phyloP scores from a whole-genome alignment of 805 yeast genomes.

The Monosporozyma aerobia region DNA sequence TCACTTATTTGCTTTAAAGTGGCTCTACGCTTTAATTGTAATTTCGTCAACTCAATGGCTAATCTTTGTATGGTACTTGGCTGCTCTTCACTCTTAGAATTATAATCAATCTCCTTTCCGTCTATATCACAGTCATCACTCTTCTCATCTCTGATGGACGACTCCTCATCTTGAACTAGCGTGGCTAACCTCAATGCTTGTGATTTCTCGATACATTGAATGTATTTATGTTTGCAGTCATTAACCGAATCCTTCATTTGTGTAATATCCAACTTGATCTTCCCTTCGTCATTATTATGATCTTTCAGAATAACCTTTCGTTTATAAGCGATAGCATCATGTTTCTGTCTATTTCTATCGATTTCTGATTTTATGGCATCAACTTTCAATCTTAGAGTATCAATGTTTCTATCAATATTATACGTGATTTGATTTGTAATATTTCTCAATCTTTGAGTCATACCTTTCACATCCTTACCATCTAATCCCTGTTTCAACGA shows the following conservation, averaged over 20 bases:
- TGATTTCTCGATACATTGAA: constrained; percentile 44
- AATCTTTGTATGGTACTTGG: constrained; percentile 8
- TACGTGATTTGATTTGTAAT: constrained; percentile 1
- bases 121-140: not conserved
- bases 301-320: not conserved
- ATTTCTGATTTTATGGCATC: not conserved
- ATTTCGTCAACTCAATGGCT: constrained; percentile 37
- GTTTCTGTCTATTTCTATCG: not conserved
- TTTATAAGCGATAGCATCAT: not conserved
- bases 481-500: not conserved
- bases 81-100: not conserved
- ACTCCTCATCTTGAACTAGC: constrained; percentile 48
- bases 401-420: not conserved
- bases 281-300: not conserved
- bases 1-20: constrained; percentile 42
- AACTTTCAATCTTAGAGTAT: not conserved
- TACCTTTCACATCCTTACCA: not conserved
- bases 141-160: constrained; percentile 7
- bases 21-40: constrained; percentile 43
- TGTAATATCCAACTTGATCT: not conserved
- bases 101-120: not conserved
- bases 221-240: constrained; percentile 8
- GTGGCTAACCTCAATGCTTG: constrained; percentile 56
- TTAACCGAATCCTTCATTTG: constrained; percentile 5
- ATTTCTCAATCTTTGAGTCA: not conserved